Base-by-base conservation (phyloP, 768 basidiomycete genomes). In the Tricholoma hemisulphureum region DNA sequence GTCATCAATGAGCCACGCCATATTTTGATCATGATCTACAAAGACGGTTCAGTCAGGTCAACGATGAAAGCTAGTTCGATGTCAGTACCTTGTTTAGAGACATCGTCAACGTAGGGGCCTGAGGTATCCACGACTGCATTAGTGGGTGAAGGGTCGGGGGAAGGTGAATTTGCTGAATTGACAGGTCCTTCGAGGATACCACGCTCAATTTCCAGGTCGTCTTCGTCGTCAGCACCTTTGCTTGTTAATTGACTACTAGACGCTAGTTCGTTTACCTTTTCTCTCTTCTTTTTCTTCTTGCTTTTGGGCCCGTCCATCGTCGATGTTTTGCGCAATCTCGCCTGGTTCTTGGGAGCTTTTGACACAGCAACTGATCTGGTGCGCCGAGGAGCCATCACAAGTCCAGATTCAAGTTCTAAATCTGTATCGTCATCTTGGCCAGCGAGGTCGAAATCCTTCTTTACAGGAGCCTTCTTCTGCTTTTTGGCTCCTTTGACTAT, bases 391-490 rank as follows among this genome's bases (percentile, higher is more conserved):
- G 70, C 68, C 21, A 76, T 58, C 21, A 87, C 67, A 4, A 67
- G 58, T 8, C 83, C 87, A 2, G 80, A 80, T 61, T 86, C 85
- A 13, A 92, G 77, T 37, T 87, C 88, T 63, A 76, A 71, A 64
- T 92, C 91, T 21, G 80, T 81, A 5, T 87, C 86, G 58, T 91
- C 89, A 58, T 87, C 85, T 29, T 85, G 70, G 6, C 81, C 83
- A 9, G 81, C 80, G 4, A 70, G 69, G 28, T 87, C 81, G 35
- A 88, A 82, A 48, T 78, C 71, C 59, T 73, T 73, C n/a, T 69
- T 52, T 18, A 64, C 34, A 23, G 69, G 66, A 34, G 65, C 60
- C 58, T 80, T 68, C 67, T 81, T 77, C 75, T 79, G 73, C 69
- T 80, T 72, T 63, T 72, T 72, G 7, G 73, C 49, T 58, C 70